Base-by-base conservation (phyloP, 2,329 filamentous ascomycete species). In the Lasiodiplodia citricola region DNA sequence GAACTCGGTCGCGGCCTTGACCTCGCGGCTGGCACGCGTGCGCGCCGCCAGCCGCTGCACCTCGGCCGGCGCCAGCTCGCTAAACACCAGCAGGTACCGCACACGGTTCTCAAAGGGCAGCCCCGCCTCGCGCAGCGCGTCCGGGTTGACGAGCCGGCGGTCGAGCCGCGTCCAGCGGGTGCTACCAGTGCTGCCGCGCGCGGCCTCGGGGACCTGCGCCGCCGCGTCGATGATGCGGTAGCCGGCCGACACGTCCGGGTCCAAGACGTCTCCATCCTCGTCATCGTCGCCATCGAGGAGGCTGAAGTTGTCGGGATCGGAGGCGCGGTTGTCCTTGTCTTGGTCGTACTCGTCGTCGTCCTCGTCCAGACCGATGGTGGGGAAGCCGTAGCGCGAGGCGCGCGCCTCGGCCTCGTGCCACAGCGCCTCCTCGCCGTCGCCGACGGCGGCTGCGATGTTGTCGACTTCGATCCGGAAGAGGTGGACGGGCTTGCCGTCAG, bases 101-200 rank as follows among this genome's bases (percentile, higher is more conserved):
- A 66, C 70, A 7, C 70, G 58, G n/a, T 73, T 68, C 31, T 75
- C 71, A 25, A 73, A 75, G 2, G 68, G 56, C 28, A 74, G 71
- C 7, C 70, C 68, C 14, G 68, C 56, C 47, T 73, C 69, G n/a
- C 37, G 38, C 2, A 76, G 68, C 1, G 73, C 72, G 28, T 71
- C 54, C 16, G 72, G 44, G 28, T 72, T 72, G 8, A 77, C 71
- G 8, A 75, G 58, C 2, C 68, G 67, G 13, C 72, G 63, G 38
- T 73, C 71, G 47, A 76, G 71, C 21, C 70, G 70, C 5, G 74
- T 74, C 72, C 73, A 74, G 23, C 68, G 71, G 6, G 65, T 23
- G 5, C 58, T 21, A 3, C 23, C 23, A 11, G 62, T 25, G 1
- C 58, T 23, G 23, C 31, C 37, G 11, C 55, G 55, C 11, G 35